These are phyloP conservation scores for Ogataea pignaliae DNA, from an alignment of 805 yeast species.

Conservation along the genomic window DNA sequence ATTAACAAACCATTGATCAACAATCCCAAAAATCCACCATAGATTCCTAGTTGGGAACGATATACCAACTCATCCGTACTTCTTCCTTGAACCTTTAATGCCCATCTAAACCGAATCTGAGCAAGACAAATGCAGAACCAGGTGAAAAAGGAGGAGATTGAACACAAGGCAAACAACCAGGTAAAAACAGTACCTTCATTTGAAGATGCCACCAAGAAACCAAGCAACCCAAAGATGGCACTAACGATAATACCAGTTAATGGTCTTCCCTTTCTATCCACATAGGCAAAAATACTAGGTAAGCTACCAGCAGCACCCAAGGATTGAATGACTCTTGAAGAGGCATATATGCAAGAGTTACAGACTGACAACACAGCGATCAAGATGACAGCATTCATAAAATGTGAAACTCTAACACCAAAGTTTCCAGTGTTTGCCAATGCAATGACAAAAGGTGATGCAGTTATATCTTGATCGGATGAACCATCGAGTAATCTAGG, in stretches of 20 bases:
- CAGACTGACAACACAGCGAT: slow-evolving; percentile 68
- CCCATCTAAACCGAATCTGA: slow-evolving; percentile 51
- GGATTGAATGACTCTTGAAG: slow-evolving; percentile 62
- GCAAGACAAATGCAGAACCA: slow-evolving; percentile 59
- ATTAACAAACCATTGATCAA: slow-evolving; percentile 28
- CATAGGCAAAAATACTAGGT: slow-evolving; percentile 53
- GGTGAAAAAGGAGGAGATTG: slow-evolving; percentile 56
- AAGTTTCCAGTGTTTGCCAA: slow-evolving; percentile 58
- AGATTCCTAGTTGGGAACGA: slow-evolving; percentile 32
- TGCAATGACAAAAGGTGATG: slow-evolving; percentile 79
- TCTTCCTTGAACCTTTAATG: slow-evolving; percentile 18
- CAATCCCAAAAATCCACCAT: slow-evolving; percentile 35
- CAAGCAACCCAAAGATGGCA: slow-evolving; percentile 50
- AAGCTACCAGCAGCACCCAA: slow-evolving; percentile 61
- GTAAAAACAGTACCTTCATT: slow-evolving; percentile 52
- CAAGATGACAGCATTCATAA: slow-evolving; percentile 62
- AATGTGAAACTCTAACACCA: slow-evolving; percentile 45
- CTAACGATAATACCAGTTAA: slow-evolving; percentile 50
- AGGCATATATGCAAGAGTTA: slow-evolving; percentile 65
- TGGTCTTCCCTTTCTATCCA: slow-evolving; percentile 68
- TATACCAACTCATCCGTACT: slow-evolving; percentile 28
- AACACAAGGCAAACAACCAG: slow-evolving; percentile 65
- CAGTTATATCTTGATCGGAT: slow-evolving; percentile 50
- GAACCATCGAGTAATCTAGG: slow-evolving; percentile 45
- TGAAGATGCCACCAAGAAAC: slow-evolving; percentile 52